Conservation (phyloP, 495 filamentous ascomycete species). For the Penicillium steckii region DNA sequence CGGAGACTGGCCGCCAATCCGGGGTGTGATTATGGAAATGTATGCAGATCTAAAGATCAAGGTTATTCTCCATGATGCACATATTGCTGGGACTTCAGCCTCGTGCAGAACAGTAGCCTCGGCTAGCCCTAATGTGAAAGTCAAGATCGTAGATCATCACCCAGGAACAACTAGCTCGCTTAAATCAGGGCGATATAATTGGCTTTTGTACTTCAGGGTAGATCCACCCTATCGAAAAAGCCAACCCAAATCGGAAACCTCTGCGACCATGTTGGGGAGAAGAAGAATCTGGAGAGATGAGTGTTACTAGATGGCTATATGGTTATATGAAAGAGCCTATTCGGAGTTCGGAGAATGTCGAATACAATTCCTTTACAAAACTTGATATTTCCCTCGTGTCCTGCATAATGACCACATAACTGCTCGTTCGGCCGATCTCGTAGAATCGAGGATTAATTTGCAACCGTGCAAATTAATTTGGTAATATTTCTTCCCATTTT, state of each 20-base stretch:
- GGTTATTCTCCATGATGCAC: not conserved
- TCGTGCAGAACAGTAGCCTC: slow-evolving; percentile 1
- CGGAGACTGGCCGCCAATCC: not conserved
- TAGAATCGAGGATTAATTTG: no score
- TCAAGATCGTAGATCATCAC: slow-evolving; percentile 6
- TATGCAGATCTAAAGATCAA: not conserved
- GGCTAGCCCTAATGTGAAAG: slow-evolving; percentile 11
- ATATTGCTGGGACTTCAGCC: not conserved
- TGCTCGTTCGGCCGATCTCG: no score
- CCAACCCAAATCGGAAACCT: not conserved
- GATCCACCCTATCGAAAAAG: not conserved
- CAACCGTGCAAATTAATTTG: no score
- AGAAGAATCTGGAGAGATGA: not conserved
- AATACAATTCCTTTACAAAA: no score
- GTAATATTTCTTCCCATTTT: no score
- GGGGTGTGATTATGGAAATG: not conserved
- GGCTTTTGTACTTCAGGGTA: not conserved
- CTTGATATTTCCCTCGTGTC: no score
- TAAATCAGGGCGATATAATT: not conserved
- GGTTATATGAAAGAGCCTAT: not conserved
- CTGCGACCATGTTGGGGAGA: not conserved
- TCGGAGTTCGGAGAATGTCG: no score
- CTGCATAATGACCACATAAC: no score
- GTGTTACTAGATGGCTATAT: not conserved
- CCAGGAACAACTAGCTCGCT: slow-evolving; percentile 1